Base-by-base conservation (phyloP, 2,329 filamentous ascomycete species). In the Xylariaceae sp. region DNA sequence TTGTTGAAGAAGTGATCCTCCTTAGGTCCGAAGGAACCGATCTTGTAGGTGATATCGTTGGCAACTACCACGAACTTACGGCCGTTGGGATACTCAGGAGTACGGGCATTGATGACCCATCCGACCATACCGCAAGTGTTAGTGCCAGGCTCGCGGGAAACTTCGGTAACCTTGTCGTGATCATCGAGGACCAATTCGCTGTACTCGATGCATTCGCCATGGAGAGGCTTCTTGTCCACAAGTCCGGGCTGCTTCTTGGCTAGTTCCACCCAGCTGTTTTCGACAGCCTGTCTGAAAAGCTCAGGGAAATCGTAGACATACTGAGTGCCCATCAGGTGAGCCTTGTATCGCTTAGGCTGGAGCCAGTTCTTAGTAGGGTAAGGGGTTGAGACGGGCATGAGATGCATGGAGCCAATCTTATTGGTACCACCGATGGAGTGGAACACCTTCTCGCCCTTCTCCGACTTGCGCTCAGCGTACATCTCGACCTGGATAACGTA, bases 231-330 rank as follows among this genome's bases (percentile, higher is more conserved):
- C 79, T 91, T 91, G 48, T 91, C 85, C 53, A 85, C 85, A 61
- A 97, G 78, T 17, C 82, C 80, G 9, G 90, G 82, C 69, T 93
- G 87, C 73, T 87, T 87, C 73, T 87, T 85, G 65, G 89, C 82
- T 58, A 87, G 86, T 74, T 88, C 87, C 71, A 80, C 78, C 94
- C 94, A 99, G 77, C 85, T 89, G 82, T 97, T 97, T 80, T 97
- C 92, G 73, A 96, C 91, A 50, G 94, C 92, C 77, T 97, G 94
- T 72, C 94, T 87, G 89, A 99, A 99, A 53, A 99, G 87, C 82
- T 99, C 94, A 35, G 94, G 94, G 88, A 99, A 99, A 77, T 99
- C 94, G 75, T 99, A 99, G 57, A 97, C 94, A 74, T 97, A 99
- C 77, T 99, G 94, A 34, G 94, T 99, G 65, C 94, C 94, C 92